phyloP scores from a whole-genome alignment of 2,329 filamentous ascomycete species.

The Alternaria panax region DNA sequence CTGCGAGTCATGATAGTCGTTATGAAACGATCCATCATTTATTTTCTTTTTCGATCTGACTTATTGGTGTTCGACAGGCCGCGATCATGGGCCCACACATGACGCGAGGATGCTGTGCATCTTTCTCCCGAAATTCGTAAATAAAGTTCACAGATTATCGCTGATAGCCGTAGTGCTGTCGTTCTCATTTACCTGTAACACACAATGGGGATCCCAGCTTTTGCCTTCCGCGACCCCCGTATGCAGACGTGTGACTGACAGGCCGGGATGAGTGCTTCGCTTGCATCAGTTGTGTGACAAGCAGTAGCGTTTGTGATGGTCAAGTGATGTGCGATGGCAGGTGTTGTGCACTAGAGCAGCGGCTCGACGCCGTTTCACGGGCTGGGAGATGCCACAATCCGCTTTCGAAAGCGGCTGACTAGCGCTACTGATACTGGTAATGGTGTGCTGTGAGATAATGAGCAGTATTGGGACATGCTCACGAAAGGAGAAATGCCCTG shows the following conservation, averaged over 20 bases:
- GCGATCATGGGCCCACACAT: constrained; percentile 6
- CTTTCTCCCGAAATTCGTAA: neutral
- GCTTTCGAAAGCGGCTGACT: constrained; percentile 2
- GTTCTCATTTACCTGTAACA: constrained; percentile 1
- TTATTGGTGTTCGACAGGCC: neutral
- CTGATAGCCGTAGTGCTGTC: constrained; percentile 12
- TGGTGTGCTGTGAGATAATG: neutral
- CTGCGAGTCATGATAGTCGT: constrained; percentile 12
- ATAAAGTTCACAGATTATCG: constrained; percentile 4
- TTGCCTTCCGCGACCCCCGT: constrained; percentile 1
- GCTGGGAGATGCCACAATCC: constrained; percentile 3
- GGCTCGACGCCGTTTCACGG: constrained; percentile 11
- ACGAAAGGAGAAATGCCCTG: neutral
- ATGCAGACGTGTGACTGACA: constrained; percentile 11
- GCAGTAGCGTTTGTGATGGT: constrained; percentile 4
- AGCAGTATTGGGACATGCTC: neutral
- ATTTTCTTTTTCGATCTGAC: constrained; percentile 4
- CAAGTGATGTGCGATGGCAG: constrained; percentile 4
- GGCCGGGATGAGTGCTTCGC: constrained; percentile 7
- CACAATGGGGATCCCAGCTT: neutral
- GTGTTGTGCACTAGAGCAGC: constrained; percentile 6
- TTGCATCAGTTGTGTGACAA: constrained; percentile 8
- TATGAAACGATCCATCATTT: neutral
- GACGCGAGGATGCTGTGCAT: constrained; percentile 7
- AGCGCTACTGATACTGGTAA: neutral